Evolutionary conservation across 257 asterid species (phyloP).

Genomic region (Vinca minor): DNA sequence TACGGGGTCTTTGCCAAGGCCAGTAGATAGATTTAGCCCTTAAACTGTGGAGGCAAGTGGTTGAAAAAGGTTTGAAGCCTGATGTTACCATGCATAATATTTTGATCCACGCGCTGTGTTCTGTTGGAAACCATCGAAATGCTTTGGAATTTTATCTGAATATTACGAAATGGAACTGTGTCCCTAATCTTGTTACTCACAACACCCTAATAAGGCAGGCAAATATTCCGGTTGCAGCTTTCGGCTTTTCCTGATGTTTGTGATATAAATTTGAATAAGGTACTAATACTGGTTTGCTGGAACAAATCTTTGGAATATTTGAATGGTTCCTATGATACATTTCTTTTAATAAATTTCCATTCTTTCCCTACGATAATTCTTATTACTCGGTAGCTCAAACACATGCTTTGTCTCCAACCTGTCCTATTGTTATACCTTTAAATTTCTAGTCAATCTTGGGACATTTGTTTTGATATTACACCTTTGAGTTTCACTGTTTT

Average conservation of each 20-base stretch:
- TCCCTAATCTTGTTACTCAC: slow-evolving; percentile 68
- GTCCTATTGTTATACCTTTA: not conserved
- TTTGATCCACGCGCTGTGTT: slow-evolving; percentile 86
- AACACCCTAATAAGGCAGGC: slow-evolving; percentile 44
- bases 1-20: slow-evolving; percentile 68
- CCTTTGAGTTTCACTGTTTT: not conserved
- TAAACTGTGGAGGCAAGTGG: slow-evolving; percentile 53
- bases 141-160: slow-evolving; percentile 54
- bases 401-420: not conserved
- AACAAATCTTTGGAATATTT: not conserved
- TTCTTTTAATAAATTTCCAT: too few species aligned
- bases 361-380: not conserved
- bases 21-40: slow-evolving; percentile 58
- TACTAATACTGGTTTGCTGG: not conserved
- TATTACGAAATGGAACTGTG: slow-evolving; percentile 48
- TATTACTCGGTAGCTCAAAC: not conserved
- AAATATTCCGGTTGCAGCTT: not conserved
- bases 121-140: slow-evolving; percentile 42
- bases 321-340: not conserved
- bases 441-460: not conserved
- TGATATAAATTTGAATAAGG: not conserved
- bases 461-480: not conserved
- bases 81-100: slow-evolving; percentile 88
- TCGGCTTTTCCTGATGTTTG: not conserved
- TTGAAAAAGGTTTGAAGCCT: slow-evolving; percentile 48